Conservation (phyloP, 805 yeast genomes). For the Lipomyces mesembrius region DNA sequence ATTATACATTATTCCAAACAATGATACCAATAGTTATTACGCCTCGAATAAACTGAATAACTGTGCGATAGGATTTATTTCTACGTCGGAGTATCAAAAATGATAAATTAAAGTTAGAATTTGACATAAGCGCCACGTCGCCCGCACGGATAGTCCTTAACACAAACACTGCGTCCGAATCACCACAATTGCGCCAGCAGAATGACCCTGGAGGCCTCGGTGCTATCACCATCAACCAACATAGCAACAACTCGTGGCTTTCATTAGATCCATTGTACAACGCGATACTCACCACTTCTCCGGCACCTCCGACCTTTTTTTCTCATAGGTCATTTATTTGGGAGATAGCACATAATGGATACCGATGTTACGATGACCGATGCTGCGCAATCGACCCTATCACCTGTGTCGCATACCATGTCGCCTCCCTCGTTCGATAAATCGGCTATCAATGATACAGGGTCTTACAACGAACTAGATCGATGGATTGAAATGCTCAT, state of each 20-base stretch:
- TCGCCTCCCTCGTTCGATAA: constrained; percentile 23
- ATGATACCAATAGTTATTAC: too few species aligned
- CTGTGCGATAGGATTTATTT: too few species aligned
- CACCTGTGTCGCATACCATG: constrained; percentile 30
- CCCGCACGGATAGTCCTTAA: not conserved
- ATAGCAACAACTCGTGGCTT: too few species aligned
- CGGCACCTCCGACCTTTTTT: not conserved
- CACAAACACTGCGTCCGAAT: not conserved
- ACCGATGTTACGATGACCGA: constrained; percentile 34
- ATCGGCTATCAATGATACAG: constrained; percentile 35
- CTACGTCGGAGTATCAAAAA: too few species aligned
- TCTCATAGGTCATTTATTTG: not conserved
- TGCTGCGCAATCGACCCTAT: constrained; percentile 29
- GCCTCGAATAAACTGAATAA: too few species aligned
- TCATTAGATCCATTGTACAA: too few species aligned
- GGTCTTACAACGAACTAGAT: constrained; percentile 68
- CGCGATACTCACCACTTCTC: not conserved
- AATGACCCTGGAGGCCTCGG: not conserved
- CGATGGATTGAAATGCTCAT: constrained; percentile 82
- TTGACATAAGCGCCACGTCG: not conserved
- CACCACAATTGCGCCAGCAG: not conserved
- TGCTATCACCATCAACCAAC: too few species aligned
- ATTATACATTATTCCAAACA: too few species aligned
- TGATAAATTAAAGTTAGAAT: not conserved
- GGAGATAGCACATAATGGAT: constrained; percentile 22